Evolutionary conservation across 306 rosid genomes (phyloP).

Genomic region (Prunus mira): DNA sequence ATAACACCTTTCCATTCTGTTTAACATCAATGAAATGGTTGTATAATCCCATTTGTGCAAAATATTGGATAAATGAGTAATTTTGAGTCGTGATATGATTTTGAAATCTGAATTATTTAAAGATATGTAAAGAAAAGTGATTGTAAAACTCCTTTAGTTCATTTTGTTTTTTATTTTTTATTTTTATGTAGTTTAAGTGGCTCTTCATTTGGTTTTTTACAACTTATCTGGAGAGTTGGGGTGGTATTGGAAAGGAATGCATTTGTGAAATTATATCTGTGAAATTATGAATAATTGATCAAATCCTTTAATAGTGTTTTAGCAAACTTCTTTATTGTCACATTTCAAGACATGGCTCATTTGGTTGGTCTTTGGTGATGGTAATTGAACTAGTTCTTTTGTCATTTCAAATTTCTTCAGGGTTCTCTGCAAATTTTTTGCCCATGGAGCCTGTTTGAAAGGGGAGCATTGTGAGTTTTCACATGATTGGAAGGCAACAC

Average conservation of each 20-base stretch:
- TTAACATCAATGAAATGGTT: background rate
- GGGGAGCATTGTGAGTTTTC: conserved; percentile 98
- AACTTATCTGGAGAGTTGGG: background rate
- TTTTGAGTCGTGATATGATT: background rate
- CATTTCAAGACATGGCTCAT: conserved; percentile 6
- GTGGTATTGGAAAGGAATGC: background rate
- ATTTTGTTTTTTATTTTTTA: background rate
- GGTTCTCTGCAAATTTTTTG: conserved; percentile 93
- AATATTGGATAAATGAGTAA: background rate
- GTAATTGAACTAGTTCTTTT: conserved; percentile 8
- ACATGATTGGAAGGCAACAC: conserved; percentile 87
- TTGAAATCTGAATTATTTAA: background rate
- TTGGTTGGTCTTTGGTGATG: conserved; percentile 8
- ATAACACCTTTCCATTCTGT: background rate
- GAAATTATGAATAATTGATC: background rate
- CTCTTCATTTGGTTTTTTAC: background rate
- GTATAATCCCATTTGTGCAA: background rate
- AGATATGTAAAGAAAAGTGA: background rate
- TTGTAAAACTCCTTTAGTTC: background rate
- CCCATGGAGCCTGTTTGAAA: conserved; percentile 94
- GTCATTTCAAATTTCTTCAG: conserved; percentile 39
- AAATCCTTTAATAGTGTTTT: background rate
- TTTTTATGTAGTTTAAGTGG: background rate
- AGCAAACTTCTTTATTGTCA: background rate
- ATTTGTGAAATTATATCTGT: background rate